Evolutionary conservation across 768 basidiomycete genomes (phyloP).

Genomic region (Lepiota venenata): DNA sequence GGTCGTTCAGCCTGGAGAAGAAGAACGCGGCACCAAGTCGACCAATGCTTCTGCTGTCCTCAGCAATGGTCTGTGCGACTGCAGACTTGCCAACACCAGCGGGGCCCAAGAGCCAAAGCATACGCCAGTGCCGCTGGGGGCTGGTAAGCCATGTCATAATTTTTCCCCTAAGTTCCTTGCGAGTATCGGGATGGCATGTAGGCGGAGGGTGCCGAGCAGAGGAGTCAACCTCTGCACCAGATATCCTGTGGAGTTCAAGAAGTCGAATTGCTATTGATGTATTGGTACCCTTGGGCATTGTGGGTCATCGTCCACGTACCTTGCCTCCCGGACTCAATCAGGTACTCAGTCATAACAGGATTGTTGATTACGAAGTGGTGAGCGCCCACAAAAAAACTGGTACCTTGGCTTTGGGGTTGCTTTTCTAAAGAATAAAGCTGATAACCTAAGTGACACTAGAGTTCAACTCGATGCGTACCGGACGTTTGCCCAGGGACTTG

Average conservation of each 20-base stretch:
- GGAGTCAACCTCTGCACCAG: not conserved
- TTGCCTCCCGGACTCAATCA: no score
- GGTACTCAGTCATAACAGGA: no score
- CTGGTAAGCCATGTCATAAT: not conserved
- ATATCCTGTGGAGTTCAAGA: not conserved
- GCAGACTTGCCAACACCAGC: slow-evolving; percentile 5
- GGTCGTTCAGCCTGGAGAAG: not conserved
- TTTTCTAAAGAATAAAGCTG: no score
- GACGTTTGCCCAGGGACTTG: no score
- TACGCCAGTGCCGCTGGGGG: not conserved
- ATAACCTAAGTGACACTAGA: no score
- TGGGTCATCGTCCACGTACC: no score
- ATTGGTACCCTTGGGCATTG: no score
- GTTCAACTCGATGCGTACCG: no score
- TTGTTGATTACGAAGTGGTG: no score
- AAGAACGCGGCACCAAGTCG: slow-evolving; percentile 3
- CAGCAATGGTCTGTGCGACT: slow-evolving; percentile 1
- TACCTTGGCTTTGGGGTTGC: no score
- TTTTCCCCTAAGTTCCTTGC: not conserved
- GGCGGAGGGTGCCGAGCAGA: not conserved
- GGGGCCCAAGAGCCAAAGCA: slow-evolving; percentile 5
- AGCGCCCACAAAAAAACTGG: no score
- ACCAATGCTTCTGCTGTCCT: not conserved
- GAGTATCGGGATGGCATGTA: not conserved
- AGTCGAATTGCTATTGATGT: not conserved